These are phyloP conservation scores for Hyphopichia wangnamkhiaoensis DNA, from an alignment of 1,139 yeast species.

Conservation along the genomic window DNA sequence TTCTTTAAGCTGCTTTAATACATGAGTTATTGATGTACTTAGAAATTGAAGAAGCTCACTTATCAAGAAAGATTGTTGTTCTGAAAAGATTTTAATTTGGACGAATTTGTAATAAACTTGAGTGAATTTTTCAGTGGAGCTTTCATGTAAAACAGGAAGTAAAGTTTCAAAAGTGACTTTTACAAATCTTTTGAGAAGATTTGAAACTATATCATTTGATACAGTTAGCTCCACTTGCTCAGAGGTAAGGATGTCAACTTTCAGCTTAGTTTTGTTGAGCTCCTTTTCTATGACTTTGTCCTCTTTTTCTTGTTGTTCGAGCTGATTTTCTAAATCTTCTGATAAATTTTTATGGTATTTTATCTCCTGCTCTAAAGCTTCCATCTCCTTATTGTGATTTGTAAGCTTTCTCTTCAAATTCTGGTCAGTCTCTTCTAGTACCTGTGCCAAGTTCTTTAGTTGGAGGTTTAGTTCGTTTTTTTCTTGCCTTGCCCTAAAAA, in stretches of 20 bases:
- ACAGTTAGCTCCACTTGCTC: neutral
- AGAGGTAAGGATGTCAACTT: no score
- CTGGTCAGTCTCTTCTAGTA: neutral
- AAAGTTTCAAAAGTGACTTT: slow-evolving; percentile 4
- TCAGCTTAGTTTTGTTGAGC: no score
- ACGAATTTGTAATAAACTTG: slow-evolving; percentile 3
- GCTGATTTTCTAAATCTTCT: neutral
- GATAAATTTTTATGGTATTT: neutral
- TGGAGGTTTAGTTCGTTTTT: no score
- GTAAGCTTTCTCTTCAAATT: neutral
- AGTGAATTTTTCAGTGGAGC: slow-evolving; percentile 1
- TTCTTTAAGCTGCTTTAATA: slow-evolving; percentile 2
- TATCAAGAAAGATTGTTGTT: no score
- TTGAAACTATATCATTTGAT: neutral
- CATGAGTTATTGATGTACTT: neutral
- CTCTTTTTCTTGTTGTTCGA: neutral
- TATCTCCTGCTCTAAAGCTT: neutral
- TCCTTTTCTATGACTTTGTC: no score
- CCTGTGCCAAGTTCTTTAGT: no score
- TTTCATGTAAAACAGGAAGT: slow-evolving; percentile 1
- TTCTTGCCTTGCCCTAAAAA: no score
- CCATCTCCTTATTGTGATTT: neutral
- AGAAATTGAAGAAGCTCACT: no score
- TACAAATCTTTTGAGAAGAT: slow-evolving; percentile 1
- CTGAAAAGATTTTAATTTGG: neutral